Percentiles rank a stretch among this genome's conserved stretches.
Evolutionary conservation across 2,329 filamentous ascomycete genomes (phyloP).

Genomic region (Samsoniella hepiali): DNA sequence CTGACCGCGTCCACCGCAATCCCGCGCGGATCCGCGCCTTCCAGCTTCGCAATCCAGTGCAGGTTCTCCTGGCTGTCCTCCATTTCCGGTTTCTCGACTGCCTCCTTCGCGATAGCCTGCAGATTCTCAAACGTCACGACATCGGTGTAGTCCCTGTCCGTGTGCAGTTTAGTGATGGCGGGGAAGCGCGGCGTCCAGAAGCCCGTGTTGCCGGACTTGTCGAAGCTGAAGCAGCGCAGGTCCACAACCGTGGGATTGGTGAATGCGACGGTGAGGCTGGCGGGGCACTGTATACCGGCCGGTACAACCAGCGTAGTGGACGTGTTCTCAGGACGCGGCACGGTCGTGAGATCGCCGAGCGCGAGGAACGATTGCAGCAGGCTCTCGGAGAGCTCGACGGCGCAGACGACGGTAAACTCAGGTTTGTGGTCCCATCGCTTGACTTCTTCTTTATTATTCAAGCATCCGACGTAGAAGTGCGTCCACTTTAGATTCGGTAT

Average conservation of each 20-base stretch:
- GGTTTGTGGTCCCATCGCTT: conserved; percentile 50
- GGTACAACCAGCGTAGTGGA: conserved; percentile 47
- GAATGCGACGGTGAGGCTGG: conserved; percentile 56
- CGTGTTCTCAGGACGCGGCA: conserved; percentile 37
- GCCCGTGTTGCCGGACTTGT: conserved; percentile 63
- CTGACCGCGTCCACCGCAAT: conserved; percentile 42
- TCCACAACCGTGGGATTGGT: conserved; percentile 73
- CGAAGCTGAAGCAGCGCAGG: conserved; percentile 75
- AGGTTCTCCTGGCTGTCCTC: conserved; percentile 60
- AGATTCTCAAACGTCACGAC: conserved; percentile 67
- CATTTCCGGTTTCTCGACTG: conserved; percentile 46
- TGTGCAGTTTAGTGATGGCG: conserved; percentile 70
- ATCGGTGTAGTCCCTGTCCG: conserved; percentile 68
- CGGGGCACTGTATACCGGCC: conserved; percentile 39
- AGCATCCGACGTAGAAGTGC: conserved; percentile 75
- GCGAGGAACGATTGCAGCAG: conserved; percentile 50
- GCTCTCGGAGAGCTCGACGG: conserved; percentile 53
- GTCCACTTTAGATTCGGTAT: conserved; percentile 66
- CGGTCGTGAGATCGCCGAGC: conserved; percentile 44
- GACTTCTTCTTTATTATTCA: conserved; percentile 63
- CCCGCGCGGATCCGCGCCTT: conserved; percentile 49
- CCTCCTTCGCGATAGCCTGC: conserved; percentile 60
- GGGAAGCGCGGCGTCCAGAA: conserved; percentile 79
- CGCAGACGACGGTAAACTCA: conserved; percentile 63
- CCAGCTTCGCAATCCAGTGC: conserved; percentile 59